Conservation (phyloP, 495 filamentous ascomycete species). For the Trichoderma reesei region DNA sequence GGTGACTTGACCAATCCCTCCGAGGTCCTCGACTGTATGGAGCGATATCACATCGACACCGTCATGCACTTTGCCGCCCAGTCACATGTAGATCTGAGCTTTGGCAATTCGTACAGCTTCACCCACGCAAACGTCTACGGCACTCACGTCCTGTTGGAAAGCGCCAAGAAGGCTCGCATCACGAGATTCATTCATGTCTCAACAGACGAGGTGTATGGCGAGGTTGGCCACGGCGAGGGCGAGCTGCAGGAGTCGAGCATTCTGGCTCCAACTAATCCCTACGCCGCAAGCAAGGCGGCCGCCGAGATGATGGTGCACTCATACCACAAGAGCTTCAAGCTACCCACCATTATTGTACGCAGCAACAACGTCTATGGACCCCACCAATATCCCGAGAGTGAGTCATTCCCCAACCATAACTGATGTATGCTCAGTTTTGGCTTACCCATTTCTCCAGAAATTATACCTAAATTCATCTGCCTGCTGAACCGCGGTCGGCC, state of each 20-base stretch:
- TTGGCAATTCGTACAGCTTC: constrained; percentile 62
- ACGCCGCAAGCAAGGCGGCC: constrained; percentile 67
- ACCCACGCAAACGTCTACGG: constrained; percentile 63
- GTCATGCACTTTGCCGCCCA: constrained; percentile 71
- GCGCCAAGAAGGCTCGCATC: constrained; percentile 51
- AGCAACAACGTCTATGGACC: constrained; percentile 76
- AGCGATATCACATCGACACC: constrained; percentile 57
- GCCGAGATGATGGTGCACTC: constrained; percentile 74
- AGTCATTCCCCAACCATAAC: constrained; percentile 16
- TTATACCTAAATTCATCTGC: constrained; percentile 65
- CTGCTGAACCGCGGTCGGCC: constrained; percentile 48
- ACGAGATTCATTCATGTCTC: constrained; percentile 62
- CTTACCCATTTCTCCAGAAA: constrained; percentile 37
- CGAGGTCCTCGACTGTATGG: constrained; percentile 49
- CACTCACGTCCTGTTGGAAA: constrained; percentile 63
- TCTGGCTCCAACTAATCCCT: constrained; percentile 65
- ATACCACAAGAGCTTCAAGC: constrained; percentile 61
- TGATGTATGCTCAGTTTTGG: neutral
- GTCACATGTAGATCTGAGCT: constrained; percentile 63
- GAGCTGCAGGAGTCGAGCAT: constrained; percentile 53
- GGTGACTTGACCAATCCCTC: constrained; percentile 56
- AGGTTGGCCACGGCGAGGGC: constrained; percentile 51
- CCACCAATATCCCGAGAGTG: constrained; percentile 71
- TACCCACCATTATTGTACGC: constrained; percentile 60
- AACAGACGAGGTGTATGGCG: constrained; percentile 72